Conservation (phyloP, 148 eudicot genomes). For the Silene latifolia region DNA sequence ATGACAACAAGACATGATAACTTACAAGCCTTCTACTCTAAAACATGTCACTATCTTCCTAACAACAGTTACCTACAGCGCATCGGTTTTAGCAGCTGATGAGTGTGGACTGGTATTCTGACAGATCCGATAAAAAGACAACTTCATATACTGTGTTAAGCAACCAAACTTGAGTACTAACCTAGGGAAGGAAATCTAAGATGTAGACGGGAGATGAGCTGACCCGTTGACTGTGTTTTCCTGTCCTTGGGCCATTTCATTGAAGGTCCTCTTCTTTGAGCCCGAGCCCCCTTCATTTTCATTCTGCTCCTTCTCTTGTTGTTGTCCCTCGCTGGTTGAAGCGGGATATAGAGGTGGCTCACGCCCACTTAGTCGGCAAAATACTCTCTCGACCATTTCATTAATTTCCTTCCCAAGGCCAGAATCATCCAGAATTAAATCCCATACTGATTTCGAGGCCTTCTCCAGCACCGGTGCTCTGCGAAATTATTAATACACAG, state of each 20-base stretch:
- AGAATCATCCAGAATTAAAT: conserved; percentile 66
- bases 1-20: conserved; percentile 2
- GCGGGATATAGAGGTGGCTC: conserved; percentile 72
- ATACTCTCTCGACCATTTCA: conserved; percentile 86
- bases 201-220: conserved; percentile 25
- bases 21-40: not conserved
- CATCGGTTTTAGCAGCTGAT: not conserved
- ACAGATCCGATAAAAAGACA: not conserved
- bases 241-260: conserved; percentile 42
- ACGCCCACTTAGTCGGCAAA: conserved; percentile 79
- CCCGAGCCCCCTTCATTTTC: conserved; percentile 38
- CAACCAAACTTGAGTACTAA: conserved; percentile 13
- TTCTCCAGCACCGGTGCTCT: conserved; percentile 95
- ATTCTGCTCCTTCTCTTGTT: conserved; percentile 35
- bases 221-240: conserved; percentile 33
- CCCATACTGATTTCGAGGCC: conserved; percentile 97
- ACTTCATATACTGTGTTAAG: conserved; percentile 14
- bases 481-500: conserved; percentile 16
- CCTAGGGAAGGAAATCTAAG: conserved; percentile 23
- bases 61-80: too few species aligned
- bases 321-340: conserved; percentile 36
- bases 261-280: conserved; percentile 58
- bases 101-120: not conserved
- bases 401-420: conserved; percentile 82
- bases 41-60: not conserved